phyloP scores from a whole-genome alignment of 257 asterid genomes.

The Nicotiana tabacum region DNA sequence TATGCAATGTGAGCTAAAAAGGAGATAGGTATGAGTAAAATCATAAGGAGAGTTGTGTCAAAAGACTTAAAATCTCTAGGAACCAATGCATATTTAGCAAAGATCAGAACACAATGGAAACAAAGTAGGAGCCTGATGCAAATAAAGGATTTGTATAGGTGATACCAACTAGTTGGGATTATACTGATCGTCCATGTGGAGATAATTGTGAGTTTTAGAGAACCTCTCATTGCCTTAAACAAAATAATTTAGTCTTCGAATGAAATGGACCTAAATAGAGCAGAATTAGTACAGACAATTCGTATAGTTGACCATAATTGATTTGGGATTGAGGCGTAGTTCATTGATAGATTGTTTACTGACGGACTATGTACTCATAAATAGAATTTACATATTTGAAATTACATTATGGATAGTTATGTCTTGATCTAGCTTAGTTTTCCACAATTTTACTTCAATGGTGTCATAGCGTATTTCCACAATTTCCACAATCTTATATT shows the following conservation, averaged over 20 bases:
- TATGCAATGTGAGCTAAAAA: not conserved
- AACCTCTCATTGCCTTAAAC: not conserved
- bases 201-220: slow-evolving; percentile 2
- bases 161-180: not conserved
- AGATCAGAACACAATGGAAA: not conserved
- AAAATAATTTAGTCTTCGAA: no score
- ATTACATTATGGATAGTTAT: not conserved
- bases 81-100: not conserved
- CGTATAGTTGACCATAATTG: not conserved
- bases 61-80: not conserved
- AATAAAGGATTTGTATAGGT: not conserved
- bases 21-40: not conserved
- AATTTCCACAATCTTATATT: no score
- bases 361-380: not conserved
- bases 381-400: not conserved
- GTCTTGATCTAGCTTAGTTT: not conserved
- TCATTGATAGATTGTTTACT: not conserved
- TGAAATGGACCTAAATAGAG: slow-evolving; percentile 1
- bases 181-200: not conserved
- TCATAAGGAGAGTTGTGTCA: not conserved
- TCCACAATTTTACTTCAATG: not conserved
- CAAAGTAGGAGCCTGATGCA: not conserved
- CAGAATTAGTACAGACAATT: not conserved
- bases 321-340: not conserved
- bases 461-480: not conserved